Evolutionary conservation across 1,284 basidiomycete species (phyloP), one percentile per base, ranked within the genome.

Genomic region (Ustilago tritici): DNA sequence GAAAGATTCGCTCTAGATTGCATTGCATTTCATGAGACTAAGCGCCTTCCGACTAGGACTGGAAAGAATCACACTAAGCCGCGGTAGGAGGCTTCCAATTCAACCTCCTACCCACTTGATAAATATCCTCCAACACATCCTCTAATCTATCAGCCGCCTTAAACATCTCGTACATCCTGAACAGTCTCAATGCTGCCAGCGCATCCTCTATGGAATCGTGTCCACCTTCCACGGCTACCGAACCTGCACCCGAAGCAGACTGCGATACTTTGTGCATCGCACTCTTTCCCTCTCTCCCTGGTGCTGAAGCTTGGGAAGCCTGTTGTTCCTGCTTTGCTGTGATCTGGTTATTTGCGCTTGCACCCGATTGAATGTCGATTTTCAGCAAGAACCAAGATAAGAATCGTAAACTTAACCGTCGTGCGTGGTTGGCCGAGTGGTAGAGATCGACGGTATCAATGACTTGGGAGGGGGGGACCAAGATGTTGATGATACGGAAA

Each of bases 401-500:
- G 88, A 98, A 99, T 5, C 94, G 91, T n/a, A 99, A 88, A 0
- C 95, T 96, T 19, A 98, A 89, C 71, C 95, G 92, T 28, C 96
- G 91, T 76, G 94, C 92, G 35, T 94, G 91, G 36, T 90, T 88
- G 61, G 91, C 90, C 31, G 95, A 88, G 84, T 94, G 96, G 87
- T 95, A 99, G 28, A 98, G 89, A 86, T 96, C 94, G 65, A 99
- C 96, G 0, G 97, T 99, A 85, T 99, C 96, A 69, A 97, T 93
- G 55, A 99, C 95, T 86, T 97, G 95, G 4, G 93, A 91, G 0
- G 94, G 93, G 0, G 97, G 96, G 7, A 99, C 94, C 83, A 92
- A 95, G 57, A 99, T 94, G 86, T 99, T 99, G 88, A 99, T 98
- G 67, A 97, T 99, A 12, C 97, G 90, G 88, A 99, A 98, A 87